phyloP scores from a whole-genome alignment of 768 basidiomycete species.

The Psilocybe tampanensis region DNA sequence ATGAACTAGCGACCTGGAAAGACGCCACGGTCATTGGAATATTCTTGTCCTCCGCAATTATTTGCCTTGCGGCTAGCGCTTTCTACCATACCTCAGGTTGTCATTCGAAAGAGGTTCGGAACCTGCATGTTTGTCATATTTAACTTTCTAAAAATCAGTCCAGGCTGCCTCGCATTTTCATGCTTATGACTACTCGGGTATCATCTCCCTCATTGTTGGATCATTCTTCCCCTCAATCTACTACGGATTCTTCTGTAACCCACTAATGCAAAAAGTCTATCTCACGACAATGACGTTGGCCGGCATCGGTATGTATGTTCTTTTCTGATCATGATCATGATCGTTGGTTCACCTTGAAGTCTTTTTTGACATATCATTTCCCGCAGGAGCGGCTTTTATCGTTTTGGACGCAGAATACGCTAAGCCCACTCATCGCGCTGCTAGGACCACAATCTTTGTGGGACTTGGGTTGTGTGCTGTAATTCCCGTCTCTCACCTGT shows the following conservation, averaged over 20 bases:
- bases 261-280: slow-evolving; percentile 55
- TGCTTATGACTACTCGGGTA: slow-evolving; percentile 79
- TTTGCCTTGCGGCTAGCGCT: slow-evolving; percentile 73
- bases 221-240: slow-evolving; percentile 79
- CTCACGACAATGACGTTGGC: slow-evolving; percentile 50
- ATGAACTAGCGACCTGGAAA: slow-evolving; percentile 58
- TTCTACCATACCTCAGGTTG: slow-evolving; percentile 73
- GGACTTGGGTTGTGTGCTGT: slow-evolving; percentile 72
- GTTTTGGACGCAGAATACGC: slow-evolving; percentile 81
- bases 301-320: slow-evolving; percentile 54
- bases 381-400: slow-evolving; percentile 66
- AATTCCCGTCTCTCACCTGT: slow-evolving; percentile 68
- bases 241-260: slow-evolving; percentile 77
- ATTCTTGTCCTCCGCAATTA: slow-evolving; percentile 73
- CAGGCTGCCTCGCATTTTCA: slow-evolving; percentile 66
- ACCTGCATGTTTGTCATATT: slow-evolving; percentile 20
- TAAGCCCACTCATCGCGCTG: slow-evolving; percentile 72
- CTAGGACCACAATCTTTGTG: slow-evolving; percentile 80
- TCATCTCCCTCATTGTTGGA: slow-evolving; percentile 75
- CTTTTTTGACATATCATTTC: slow-evolving; percentile 18
- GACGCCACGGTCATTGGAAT: slow-evolving; percentile 62
- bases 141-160: slow-evolving; percentile 5
- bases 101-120: slow-evolving; percentile 69
- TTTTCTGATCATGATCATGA: slow-evolving; percentile 24
- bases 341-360: slow-evolving; percentile 14